Conservation (phyloP, 139 green algal genomes). For the Coelastrella sp. region DNA sequence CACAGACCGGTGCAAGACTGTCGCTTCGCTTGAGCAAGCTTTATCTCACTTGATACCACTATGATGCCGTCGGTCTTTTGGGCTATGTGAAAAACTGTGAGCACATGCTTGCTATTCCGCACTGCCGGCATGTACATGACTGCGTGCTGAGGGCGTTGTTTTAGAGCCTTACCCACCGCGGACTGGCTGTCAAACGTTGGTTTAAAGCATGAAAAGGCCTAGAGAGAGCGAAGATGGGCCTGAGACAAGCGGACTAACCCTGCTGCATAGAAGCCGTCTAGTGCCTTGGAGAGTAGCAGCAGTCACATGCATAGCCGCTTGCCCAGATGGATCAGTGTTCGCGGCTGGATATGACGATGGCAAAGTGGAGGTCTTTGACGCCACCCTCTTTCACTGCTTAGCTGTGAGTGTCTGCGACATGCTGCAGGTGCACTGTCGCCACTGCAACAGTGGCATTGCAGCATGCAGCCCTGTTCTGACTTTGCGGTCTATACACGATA, state of each 20-base stretch:
- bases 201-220: constrained; percentile 3
- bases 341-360: constrained; percentile 86
- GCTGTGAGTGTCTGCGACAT: constrained; percentile 61
- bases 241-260: constrained; percentile 60
- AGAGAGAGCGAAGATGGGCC: constrained; percentile 7
- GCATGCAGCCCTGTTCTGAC: not conserved
- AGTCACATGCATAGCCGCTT: constrained; percentile 80
- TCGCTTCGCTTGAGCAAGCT: no score
- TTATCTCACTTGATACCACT: no score
- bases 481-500: no score
- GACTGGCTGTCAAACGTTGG: not conserved
- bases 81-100: no score
- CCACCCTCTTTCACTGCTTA: constrained; percentile 61
- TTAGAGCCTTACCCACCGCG: not conserved
- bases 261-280: constrained; percentile 82
- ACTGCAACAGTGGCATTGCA: not conserved
- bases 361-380: constrained; percentile 90
- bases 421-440: no score
- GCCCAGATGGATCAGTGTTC: constrained; percentile 74
- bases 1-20: no score
- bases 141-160: not conserved
- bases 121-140: not conserved
- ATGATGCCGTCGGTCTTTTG: no score
- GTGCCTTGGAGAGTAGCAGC: constrained; percentile 83
- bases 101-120: no score